These are phyloP conservation scores for Exophiala spinifera DNA, from an alignment of 2,329 filamentous ascomycete genomes.

Conservation along the genomic window DNA sequence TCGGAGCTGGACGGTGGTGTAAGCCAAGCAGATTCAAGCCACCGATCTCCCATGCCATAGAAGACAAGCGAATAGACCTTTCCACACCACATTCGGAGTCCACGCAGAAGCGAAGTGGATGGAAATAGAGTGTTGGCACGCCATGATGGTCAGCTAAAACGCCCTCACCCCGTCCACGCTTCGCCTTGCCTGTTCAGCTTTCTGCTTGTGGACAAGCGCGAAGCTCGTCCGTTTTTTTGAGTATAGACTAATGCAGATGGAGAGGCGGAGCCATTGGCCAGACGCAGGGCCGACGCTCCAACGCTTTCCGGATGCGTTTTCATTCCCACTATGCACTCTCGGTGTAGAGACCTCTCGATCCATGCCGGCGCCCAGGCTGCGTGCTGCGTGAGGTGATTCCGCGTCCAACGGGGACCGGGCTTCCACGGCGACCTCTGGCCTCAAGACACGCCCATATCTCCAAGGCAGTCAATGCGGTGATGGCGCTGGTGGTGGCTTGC, in stretches of 20 bases:
- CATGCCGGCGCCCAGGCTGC: not conserved
- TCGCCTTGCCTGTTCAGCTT: constrained; percentile 22
- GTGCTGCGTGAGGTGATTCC: not conserved
- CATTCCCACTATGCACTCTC: not conserved
- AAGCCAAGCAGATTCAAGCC: constrained; percentile 15
- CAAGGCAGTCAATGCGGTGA: too few relatives aligned
- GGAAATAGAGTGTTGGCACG: constrained; percentile 13
- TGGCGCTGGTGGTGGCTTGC: constrained; percentile 21
- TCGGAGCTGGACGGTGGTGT: constrained; percentile 6
- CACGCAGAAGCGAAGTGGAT: constrained; percentile 16
- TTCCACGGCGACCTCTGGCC: too few relatives aligned
- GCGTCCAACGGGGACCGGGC: too few relatives aligned
- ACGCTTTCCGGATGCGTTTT: not conserved
- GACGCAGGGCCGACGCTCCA: not conserved
- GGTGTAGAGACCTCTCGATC: not conserved
- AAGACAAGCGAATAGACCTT: not conserved
- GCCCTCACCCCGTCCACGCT: not conserved
- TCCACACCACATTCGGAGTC: not conserved
- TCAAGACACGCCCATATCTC: too few relatives aligned
- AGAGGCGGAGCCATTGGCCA: not conserved
- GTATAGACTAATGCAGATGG: not conserved
- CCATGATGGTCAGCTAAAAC: constrained; percentile 7
- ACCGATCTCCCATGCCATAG: constrained; percentile 2
- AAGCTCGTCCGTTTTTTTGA: constrained; percentile 8
- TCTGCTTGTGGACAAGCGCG: constrained; percentile 8